Base-by-base conservation (phyloP, 106 monocot species). In the Chionographis japonica region DNA sequence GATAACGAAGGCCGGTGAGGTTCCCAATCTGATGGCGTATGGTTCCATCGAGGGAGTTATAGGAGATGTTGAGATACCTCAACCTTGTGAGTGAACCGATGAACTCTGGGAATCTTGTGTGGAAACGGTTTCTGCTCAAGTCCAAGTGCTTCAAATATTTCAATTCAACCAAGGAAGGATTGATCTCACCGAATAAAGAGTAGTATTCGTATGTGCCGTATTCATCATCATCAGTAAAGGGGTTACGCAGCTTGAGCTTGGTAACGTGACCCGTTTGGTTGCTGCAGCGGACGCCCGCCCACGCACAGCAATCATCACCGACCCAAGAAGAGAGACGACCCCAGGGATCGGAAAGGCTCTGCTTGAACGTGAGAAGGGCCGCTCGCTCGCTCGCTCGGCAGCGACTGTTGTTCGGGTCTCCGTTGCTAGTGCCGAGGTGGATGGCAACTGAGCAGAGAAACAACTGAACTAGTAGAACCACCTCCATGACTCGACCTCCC, bases 221-320 rank as follows among this genome's bases (percentile, higher is more conserved):
- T n/a, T 6, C 2, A 0, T 12, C n/a, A n/a, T n/a, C n/a, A n/a
- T n/a, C n/a, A n/a, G n/a, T n/a, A n/a, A n/a, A n/a, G n/a, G n/a
- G n/a, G n/a, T 68, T 56, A 17, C 16, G 69, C 15, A 83, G 58
- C 12, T 69, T 27, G 14, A 84, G 66, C 20, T 37, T 46, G 2
- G 69, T 6, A 35, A 83, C 77, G 49, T 78, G 82, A 3, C 55
- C 72, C 0, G 82, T 71, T 16, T 4, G 8, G 56, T 68, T 78
- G 72, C 58, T 67, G 60, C 83, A 84, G 10, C 16, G 1, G 2
- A 84, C 71, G 14, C 83, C 83, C 13, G 19, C 6, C 83, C 83
- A 84, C 4, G 14, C 20, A 51, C 83, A 84, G 70, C 83, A 84
- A 39, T 84, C 61, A 0, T 60, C n/a, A 10, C 69, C 75, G 0